Evolutionary conservation across 768 basidiomycete genomes (phyloP).

Genomic region (Mycena haematopus): DNA sequence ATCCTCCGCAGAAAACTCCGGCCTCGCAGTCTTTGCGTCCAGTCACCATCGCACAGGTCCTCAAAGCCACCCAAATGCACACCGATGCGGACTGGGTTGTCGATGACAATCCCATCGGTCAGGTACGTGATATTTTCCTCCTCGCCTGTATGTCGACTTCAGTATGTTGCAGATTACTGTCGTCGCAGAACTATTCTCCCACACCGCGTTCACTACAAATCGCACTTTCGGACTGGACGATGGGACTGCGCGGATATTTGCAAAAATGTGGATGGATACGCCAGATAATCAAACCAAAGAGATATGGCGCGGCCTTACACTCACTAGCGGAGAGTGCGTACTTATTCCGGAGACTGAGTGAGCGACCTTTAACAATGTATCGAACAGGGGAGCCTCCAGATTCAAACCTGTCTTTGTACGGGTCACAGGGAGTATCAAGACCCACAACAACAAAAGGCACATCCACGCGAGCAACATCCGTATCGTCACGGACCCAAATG

Average conservation of each 20-base stretch:
- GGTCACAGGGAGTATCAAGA: conserved; percentile 82
- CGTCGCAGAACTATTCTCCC: conserved; percentile 74
- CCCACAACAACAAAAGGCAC: conserved; percentile 81
- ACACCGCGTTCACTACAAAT: conserved; percentile 80
- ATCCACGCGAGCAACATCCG: conserved; percentile 82
- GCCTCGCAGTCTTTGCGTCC: conserved; percentile 45
- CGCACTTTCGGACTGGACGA: conserved; percentile 83
- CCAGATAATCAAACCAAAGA: conserved; percentile 60
- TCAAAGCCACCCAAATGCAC: conserved; percentile 80
- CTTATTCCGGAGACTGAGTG: background rate
- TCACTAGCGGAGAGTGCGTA: conserved; percentile 32
- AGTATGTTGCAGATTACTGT: conserved; percentile 62
- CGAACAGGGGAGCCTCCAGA: background rate
- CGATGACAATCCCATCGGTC: conserved; percentile 81
- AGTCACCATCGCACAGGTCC: conserved; percentile 66
- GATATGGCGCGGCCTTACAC: conserved; percentile 52
- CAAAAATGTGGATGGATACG: conserved; percentile 83
- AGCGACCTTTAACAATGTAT: background rate
- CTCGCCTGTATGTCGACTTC: background rate
- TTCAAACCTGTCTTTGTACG: conserved; percentile 72
- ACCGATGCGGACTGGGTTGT: conserved; percentile 89
- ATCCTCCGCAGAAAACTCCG: conserved; percentile 41
- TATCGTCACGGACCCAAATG: conserved; percentile 69
- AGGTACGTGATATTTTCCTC: conserved; percentile 55
- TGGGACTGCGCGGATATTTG: conserved; percentile 81